Evolutionary conservation across 106 monocot species (phyloP), one percentile per base, ranked within the genome.

Genomic region (Acanthochlamys bracteata): DNA sequence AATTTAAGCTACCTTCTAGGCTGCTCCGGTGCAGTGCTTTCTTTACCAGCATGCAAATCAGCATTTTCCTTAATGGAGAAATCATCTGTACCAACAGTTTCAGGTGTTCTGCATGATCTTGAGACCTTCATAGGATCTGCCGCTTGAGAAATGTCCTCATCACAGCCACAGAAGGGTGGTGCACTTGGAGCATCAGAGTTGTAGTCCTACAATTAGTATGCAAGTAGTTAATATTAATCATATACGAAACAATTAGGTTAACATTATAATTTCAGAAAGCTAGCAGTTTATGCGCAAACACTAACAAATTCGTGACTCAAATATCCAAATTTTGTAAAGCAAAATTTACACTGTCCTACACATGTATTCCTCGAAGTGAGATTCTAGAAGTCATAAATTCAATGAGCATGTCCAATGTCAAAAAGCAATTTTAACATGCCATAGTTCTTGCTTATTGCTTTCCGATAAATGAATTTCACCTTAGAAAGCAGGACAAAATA

Each of bases 101-200:
- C 26, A 40, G 60, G 54, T 55, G 59, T 58, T 62, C 15, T 22
- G 46, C 10, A 53, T 75, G 77, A 61, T 33, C 33, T 67, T 51
- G 67, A 27, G 23, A 43, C 15, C 42, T 70, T 9, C 61, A 73
- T 57, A 22, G 61, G 51, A 59, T 78, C 82, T 66, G 71, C 45
- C 59, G 57, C 70, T 55, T 72, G 74, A 47, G 63, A 72, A 33
- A 78, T 77, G 62, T 85, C 79, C 19, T 68, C 46, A 63, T 69
- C 68, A 75, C 69, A 75, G 22, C 45, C 73, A 78, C 71, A 73
- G 70, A 91, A 79, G 11, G 91, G 96, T 11, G 96, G 96, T 61
- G 96, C 96, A 85, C 88, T 98, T 42, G 96, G 96, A 55, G 75
- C 69, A 70, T 79, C 86, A 77, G 71, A 68, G 43, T 64, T 24